Conservation (phyloP, 768 basidiomycete species). For the Lentinula sp. region DNA sequence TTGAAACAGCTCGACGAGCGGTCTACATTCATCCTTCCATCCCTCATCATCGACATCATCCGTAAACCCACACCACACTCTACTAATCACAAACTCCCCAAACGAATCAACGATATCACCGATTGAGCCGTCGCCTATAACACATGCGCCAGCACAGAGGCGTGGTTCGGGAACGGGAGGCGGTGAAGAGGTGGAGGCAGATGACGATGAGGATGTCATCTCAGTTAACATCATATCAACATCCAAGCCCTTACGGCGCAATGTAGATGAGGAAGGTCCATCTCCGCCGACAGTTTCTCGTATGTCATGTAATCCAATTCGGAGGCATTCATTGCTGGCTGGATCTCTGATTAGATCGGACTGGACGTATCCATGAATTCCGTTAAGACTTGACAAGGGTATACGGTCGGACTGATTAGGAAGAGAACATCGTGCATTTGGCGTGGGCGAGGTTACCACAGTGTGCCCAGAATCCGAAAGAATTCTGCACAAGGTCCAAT, state of each 20-base stretch:
- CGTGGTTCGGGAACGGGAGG: neutral
- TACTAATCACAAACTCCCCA: neutral
- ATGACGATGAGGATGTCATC: no score
- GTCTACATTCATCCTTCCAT: no score
- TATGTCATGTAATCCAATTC: neutral
- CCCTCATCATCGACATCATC: neutral
- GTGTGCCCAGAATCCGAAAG: neutral
- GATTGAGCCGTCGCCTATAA: neutral
- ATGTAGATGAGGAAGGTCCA: neutral
- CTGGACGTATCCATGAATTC: neutral
- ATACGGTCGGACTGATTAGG: neutral
- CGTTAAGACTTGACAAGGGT: neutral
- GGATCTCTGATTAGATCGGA: neutral
- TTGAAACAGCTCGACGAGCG: neutral
- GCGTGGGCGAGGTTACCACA: neutral
- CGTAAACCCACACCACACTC: neutral
- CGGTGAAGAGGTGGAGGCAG: neutral
- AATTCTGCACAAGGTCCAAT: neutral
- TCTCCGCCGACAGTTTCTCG: neutral
- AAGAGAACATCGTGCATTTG: neutral
- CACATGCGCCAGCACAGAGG: neutral
- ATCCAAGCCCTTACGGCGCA: neutral
- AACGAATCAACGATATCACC: constrained; percentile 1
- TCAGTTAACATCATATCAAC: neutral
- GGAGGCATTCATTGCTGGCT: neutral